Base-by-base conservation (phyloP, 2,329 filamentous ascomycete genomes). In the Penicillium sp. region DNA sequence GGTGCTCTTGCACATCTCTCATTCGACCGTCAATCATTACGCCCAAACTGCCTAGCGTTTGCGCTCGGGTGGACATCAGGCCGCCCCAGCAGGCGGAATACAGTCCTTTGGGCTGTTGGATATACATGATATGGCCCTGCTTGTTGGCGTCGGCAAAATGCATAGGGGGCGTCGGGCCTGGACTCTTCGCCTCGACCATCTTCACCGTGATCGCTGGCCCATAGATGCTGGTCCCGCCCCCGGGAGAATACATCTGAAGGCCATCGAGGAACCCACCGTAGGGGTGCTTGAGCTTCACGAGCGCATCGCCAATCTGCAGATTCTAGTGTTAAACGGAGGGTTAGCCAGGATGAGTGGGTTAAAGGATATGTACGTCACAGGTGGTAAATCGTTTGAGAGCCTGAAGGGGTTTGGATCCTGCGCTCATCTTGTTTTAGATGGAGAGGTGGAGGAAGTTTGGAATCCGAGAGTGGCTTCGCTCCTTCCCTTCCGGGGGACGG, bases 91-190 rank as follows among this genome's bases (percentile, higher is more conserved):
- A 47, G 5, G 47, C 47, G 7, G 44, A 50, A 27, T 29, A 27
- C 14, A 50, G 15, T 4, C 33, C 41, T 31, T 47, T 47, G n/a
- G 47, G 47, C 13, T 50, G 47, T 18, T 40, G 36, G 7, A 50
- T 50, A 34, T 47, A 50, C 47, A 50, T 50, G 33, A 47, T 47
- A 17, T 50, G 44, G 36, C 44, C 44, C 15, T 39, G 33, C 23
- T 47, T 36, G 13, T 50, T 50, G 5, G 47, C 41, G 17, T 50
- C 47, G 10, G 44, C 47, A 14, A 47, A 50, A 27, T 50, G 47
- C 11, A 45, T 15, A 3, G 47, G 26, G 8, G 44, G 39, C 8
- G 39, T 36, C 4, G 44, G 44, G 15, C 41, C 39, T n/a, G 47
- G 47, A 25, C 44, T 50, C 1, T 45, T 47, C 2, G 38, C 38